A percentile compares a stretch with the other conserved stretches of the same genome.
These are phyloP conservation scores for Noccaea caerulescens DNA, from an alignment of 345 rosid species.

Conservation along the genomic window DNA sequence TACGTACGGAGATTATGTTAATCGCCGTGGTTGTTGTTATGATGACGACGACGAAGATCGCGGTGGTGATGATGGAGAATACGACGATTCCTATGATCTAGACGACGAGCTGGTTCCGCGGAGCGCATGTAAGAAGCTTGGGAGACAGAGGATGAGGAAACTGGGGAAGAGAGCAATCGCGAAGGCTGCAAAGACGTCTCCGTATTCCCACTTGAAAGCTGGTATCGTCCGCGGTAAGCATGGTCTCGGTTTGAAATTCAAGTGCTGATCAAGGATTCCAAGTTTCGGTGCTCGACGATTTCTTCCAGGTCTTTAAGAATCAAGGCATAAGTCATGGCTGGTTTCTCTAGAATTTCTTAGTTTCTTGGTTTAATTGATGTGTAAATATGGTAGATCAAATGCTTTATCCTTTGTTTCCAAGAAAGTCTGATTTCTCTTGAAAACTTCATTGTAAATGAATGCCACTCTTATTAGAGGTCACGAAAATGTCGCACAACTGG, in stretches of 20 bases:
- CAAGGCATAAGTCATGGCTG: slow-evolving; percentile 13
- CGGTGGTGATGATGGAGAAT: slow-evolving; percentile 38
- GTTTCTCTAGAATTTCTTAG: slow-evolving; percentile 21
- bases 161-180: slow-evolving; percentile 52
- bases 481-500: background rate
- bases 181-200: slow-evolving; percentile 48
- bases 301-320: slow-evolving; percentile 11
- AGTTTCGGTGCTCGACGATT: background rate
- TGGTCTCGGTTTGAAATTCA: slow-evolving; percentile 49
- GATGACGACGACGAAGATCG: slow-evolving; percentile 41
- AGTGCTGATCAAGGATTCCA: slow-evolving; percentile 29
- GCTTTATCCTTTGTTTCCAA: slow-evolving; percentile 4
- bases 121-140: slow-evolving; percentile 45
- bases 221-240: slow-evolving; percentile 51
- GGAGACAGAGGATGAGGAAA: slow-evolving; percentile 55
- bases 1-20: slow-evolving; percentile 4
- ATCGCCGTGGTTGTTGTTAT: slow-evolving; percentile 10
- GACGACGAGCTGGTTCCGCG: slow-evolving; percentile 57
- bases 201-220: slow-evolving; percentile 44
- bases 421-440: slow-evolving; percentile 11
- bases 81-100: slow-evolving; percentile 48
- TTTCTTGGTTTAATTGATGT: slow-evolving; percentile 32
- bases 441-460: slow-evolving; percentile 24
- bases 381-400: slow-evolving; percentile 39
- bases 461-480: background rate